A percentile compares a stretch with the other conserved stretches of the same genome.
These are phyloP conservation scores for Nannizziopsis arthrosporioides DNA, from an alignment of 2,329 filamentous ascomycete genomes.

Conservation along the genomic window DNA sequence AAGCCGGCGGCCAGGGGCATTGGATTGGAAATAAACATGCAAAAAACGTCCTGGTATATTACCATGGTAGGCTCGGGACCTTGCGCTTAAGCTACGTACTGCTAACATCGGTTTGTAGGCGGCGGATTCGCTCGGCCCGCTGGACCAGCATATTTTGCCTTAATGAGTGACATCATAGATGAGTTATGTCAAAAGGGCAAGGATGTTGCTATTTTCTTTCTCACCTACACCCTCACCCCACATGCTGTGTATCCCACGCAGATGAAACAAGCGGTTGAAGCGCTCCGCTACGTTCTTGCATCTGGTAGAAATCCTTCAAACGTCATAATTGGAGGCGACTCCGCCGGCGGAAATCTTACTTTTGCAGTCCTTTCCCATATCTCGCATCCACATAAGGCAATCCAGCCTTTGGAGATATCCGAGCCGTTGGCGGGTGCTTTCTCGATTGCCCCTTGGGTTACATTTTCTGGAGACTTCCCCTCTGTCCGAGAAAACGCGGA, in stretches of 20 bases:
- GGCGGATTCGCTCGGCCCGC: constrained; percentile 46
- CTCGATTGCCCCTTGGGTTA: constrained; percentile 49
- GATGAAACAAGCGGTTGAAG: constrained; percentile 32
- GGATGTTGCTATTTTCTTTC: constrained; percentile 40
- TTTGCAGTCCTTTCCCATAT: constrained; percentile 31
- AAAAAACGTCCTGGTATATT: constrained; percentile 31
- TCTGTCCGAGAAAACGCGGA: constrained; percentile 37
- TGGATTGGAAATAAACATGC: constrained; percentile 32
- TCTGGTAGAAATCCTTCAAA: constrained; percentile 24
- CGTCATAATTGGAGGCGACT: constrained; percentile 35
- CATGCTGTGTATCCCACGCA: constrained; percentile 35
- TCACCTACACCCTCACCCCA: constrained; percentile 49
- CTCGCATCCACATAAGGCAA: constrained; percentile 45
- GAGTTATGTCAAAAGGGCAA: constrained; percentile 34
- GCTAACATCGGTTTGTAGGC: constrained; percentile 25
- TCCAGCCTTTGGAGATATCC: constrained; percentile 33
- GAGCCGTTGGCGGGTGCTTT: constrained; percentile 40
- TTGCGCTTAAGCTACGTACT: background rate
- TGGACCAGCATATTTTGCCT: constrained; percentile 38
- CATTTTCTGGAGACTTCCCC: constrained; percentile 37
- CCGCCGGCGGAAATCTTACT: constrained; percentile 35
- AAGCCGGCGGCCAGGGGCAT: constrained; percentile 25
- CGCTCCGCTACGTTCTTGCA: constrained; percentile 31
- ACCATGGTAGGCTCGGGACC: constrained; percentile 24
- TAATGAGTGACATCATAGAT: constrained; percentile 36